A percentile compares a stretch with the other conserved stretches of the same genome.
Conservation (phyloP, 1,284 basidiomycete species). For the Ustilago xerochloae region DNA sequence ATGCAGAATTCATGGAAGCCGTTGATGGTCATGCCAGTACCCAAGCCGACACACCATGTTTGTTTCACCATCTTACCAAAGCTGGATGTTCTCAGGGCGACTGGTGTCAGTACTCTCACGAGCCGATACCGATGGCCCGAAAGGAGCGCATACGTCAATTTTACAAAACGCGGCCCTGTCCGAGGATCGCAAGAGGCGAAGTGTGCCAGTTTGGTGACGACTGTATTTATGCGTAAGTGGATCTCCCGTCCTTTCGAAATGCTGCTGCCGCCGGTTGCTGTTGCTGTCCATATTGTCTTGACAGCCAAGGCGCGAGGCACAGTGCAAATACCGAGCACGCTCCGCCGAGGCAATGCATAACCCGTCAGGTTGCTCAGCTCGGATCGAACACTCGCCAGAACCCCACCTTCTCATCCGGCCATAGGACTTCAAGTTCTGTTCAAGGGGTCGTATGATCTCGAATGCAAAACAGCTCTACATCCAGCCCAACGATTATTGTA, state of each 20-base stretch:
- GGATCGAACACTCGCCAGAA: no score
- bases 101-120: conserved; percentile 30
- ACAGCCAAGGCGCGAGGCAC: no score
- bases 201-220: conserved; percentile 31
- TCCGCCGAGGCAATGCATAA: no score
- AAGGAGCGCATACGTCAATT: conserved; percentile 6
- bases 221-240: conserved; percentile 41
- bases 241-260: not conserved
- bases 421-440: no score
- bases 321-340: no score
- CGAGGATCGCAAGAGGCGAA: conserved; percentile 5
- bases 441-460: no score
- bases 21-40: not conserved
- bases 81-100: not conserved
- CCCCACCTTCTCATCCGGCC: no score
- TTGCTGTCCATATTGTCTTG: no score
- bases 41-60: conserved; percentile 6
- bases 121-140: conserved; percentile 3
- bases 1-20: not conserved
- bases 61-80: conserved; percentile 28
- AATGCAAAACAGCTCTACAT: no score
- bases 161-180: conserved; percentile 30
- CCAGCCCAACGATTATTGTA: no score
- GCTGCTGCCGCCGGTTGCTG: not conserved
- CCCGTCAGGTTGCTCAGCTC: no score